Evolutionary conservation across 75 land plant species (phyloP), one percentile per base, ranked within the genome.

Genomic region (Azolla pinnata): DNA sequence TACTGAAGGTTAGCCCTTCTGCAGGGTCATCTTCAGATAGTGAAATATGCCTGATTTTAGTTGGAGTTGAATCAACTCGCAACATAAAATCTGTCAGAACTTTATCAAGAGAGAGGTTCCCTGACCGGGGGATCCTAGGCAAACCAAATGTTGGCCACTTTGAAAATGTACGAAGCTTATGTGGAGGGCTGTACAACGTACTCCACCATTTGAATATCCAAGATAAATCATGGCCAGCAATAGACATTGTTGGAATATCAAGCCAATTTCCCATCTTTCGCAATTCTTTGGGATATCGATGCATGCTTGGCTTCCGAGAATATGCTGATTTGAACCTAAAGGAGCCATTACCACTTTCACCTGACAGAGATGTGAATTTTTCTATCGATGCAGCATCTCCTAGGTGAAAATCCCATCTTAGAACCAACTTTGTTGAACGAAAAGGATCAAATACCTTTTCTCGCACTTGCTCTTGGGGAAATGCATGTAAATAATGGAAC

Each of bases 61-160:
- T 34, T 30, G 96, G 96, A 0, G 90, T 75, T 49, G 85, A 55
- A 75, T 95, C 99, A 33, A 95, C 52, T 21, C 99, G 79, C 23
- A 95, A 68, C 81, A 83, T 80, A 62, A 82, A 86, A 53, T 95
- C 99, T 25, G 99, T 95, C 78, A 95, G 82, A 24, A 95, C 99
- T 72, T 77, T 95, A 63, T 95, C 99, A 33, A 95, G 49, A 14
- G 96, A 86, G 25, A 95, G 67, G 61, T 95, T 95, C 9, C 99
- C 99, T 54, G 99, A 95, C 53, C 99, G 84, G 1, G 73, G 61
- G 33, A 72, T 38, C 56, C 90, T 69, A 58, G 86, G 81, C 18
- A 90, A 67, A 52, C 84, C 87, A 81, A 81, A 95, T 51, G 96
- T 78, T 54, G 85, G 79, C 84, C 84, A 95, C 35, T 87, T 63